Base-by-base conservation (phyloP, 2,329 filamentous ascomycete genomes). In the Ophiostoma quercus region DNA sequence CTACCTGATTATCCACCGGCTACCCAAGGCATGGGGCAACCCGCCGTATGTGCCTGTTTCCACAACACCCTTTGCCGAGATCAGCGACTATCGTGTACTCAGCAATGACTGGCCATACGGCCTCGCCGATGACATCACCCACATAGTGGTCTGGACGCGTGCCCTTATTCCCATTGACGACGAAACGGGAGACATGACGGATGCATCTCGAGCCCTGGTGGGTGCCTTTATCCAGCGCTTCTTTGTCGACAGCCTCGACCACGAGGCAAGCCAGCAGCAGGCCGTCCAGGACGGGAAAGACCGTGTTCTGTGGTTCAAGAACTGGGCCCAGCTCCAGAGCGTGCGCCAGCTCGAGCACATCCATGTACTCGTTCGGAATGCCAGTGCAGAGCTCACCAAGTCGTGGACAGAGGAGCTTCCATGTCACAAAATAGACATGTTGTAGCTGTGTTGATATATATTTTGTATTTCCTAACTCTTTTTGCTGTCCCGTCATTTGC, bases 31-130 rank as follows among this genome's bases (percentile, higher is more conserved):
- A 68, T 97, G 94, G 94, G 85, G 85, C 1, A 73, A 76, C 39
- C 84, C 84, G 19, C 86, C 87, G 4, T 89, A 88, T 76, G 80
- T 78, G 14, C 83, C 84, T 4, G 78, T 76, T 66, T 87, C 85
- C 7, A 72, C 75, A 3, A 75, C 81, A 34, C 86, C 86, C 11
- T 87, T 89, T 73, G 77, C 81, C 32, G 79, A 85, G 62, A 76
- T 82, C 3, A 83, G 82, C 43, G 87, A 89, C 78, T 89, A 85
- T 77, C 88, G 87, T 72, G 90, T 96, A 68, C 81, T 97, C 63
- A 83, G 88, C 77, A 97, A 98, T 76, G 94, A 97, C 82, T 98
- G 93, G 94, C 94, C 94, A 0, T 97, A 97, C 75, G 93, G 92
- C 3, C 80, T 97, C 67, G 82, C 82, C 0, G 77, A 82, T 0